These are phyloP conservation scores for Magnolia kwangsiensis DNA, from an alignment of 164 flowering plant genomes.

Conservation along the genomic window DNA sequence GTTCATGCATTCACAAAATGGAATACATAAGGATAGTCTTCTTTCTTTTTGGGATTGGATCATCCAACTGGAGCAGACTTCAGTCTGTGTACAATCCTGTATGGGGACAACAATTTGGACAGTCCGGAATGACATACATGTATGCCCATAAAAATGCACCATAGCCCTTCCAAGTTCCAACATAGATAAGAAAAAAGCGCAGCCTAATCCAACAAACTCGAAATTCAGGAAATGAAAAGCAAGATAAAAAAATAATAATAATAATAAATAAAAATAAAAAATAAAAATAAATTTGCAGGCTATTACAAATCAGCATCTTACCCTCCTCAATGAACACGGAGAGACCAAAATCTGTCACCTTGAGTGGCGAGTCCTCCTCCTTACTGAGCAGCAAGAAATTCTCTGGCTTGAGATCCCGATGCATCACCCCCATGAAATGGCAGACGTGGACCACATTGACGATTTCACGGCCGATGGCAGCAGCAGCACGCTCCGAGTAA, in stretches of 20 bases:
- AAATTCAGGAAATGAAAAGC: neutral
- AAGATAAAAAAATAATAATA: neutral
- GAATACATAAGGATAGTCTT: no score
- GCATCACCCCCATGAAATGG: constrained; percentile 94
- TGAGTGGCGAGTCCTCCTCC: constrained; percentile 53
- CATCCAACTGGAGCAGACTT: no score
- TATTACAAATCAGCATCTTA: constrained; percentile 9
- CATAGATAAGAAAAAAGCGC: neutral
- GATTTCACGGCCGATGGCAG: constrained; percentile 52
- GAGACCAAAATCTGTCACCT: constrained; percentile 85
- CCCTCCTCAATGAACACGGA: constrained; percentile 88
- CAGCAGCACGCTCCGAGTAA: constrained; percentile 71
- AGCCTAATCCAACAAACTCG: no score
- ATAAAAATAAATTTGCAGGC: neutral
- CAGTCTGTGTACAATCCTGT: no score
- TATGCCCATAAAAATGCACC: no score
- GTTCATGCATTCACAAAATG: no score
- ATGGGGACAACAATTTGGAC: no score
- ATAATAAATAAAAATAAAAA: no score
- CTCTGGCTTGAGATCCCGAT: constrained; percentile 90
- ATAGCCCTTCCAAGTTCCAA: neutral
- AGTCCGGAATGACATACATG: no score
- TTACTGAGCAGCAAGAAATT: constrained; percentile 64
- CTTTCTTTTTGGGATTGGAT: no score
- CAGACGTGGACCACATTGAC: constrained; percentile 85